Evolutionary conservation across 306 rosid genomes (phyloP).

Genomic region (Gillenia trifoliata): DNA sequence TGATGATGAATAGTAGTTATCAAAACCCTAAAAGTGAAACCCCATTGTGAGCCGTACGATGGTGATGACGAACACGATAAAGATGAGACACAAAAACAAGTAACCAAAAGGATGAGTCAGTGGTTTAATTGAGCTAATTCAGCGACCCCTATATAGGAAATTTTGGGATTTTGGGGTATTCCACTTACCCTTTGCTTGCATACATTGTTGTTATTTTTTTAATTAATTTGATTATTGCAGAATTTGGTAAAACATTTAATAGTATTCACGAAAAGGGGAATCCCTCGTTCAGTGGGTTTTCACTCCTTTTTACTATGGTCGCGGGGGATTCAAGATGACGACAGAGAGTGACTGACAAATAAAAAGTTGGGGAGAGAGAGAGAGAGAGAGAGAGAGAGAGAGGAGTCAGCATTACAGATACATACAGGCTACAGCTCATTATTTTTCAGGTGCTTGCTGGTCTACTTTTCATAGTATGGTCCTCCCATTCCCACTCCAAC

Average conservation of each 20-base stretch:
- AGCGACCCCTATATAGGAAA: slow-evolving; percentile 14
- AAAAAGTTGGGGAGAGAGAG: slow-evolving; percentile 11
- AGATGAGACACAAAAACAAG: slow-evolving; percentile 28
- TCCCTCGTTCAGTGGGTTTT: slow-evolving; percentile 36
- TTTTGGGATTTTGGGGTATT: background rate
- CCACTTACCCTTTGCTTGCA: background rate
- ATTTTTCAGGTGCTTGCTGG: slow-evolving; percentile 25
- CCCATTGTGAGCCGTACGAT: slow-evolving; percentile 5
- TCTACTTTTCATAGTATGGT: slow-evolving; percentile 12
- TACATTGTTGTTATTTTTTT: background rate
- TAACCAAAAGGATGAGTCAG: slow-evolving; percentile 18
- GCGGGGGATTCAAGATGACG: slow-evolving; percentile 51
- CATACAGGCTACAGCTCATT: slow-evolving; percentile 5
- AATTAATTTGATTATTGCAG: background rate
- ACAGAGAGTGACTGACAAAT: slow-evolving; percentile 33
- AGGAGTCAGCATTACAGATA: slow-evolving; percentile 15
- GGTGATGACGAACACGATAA: slow-evolving; percentile 12
- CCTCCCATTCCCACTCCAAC: slow-evolving; percentile 1
- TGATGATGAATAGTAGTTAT: background rate
- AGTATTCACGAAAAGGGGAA: slow-evolving; percentile 27
- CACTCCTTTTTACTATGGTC: slow-evolving; percentile 25
- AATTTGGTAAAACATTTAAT: slow-evolving; percentile 14
- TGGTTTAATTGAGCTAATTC: slow-evolving; percentile 35
- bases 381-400: background rate
- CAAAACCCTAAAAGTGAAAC: background rate